Percentiles rank a stretch among this genome's conserved stretches.
Evolutionary conservation across 2,329 filamentous ascomycete species (phyloP).

Genomic region (Phoma sp.): DNA sequence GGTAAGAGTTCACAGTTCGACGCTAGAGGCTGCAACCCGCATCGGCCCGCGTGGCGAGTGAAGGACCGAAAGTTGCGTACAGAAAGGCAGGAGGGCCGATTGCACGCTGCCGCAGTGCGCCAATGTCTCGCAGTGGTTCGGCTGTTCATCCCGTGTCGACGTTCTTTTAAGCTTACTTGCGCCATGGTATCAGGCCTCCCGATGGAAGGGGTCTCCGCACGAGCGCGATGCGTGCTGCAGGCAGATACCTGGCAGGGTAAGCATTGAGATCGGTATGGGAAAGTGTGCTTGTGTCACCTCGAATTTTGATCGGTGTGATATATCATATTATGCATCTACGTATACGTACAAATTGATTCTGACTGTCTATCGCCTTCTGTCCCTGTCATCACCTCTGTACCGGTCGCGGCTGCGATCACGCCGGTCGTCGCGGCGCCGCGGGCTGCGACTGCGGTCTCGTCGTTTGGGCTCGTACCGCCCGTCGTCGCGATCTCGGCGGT

Average conservation of each 20-base stretch:
- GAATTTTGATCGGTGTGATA: neutral
- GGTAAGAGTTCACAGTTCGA: too few species aligned
- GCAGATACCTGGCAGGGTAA: too few species aligned
- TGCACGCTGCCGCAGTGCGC: too few species aligned
- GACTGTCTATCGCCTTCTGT: slow-evolving; percentile 31
- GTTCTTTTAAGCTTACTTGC: neutral
- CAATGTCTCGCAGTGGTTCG: too few species aligned
- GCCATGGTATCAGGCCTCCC: neutral
- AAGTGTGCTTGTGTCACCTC: slow-evolving; percentile 4
- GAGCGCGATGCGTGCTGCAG: neutral
- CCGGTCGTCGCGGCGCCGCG: slow-evolving; percentile 42
- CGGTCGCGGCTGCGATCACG: slow-evolving; percentile 49
- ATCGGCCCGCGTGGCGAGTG: too few species aligned
- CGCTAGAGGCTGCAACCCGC: too few species aligned
- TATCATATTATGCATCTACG: too few species aligned
- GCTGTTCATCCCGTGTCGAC: neutral
- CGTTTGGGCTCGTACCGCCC: slow-evolving; percentile 35
- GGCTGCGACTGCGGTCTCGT: slow-evolving; percentile 38
- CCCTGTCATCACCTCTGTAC: slow-evolving; percentile 48
- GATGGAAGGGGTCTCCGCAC: neutral
- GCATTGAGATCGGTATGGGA: neutral
- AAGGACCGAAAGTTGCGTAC: too few species aligned
- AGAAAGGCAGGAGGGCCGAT: too few species aligned
- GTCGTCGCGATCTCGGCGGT: slow-evolving; percentile 40
- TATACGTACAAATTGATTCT: too few species aligned